phyloP scores from a whole-genome alignment of 2,329 filamentous ascomycete species.

The Westerdykella aurantiaca region DNA sequence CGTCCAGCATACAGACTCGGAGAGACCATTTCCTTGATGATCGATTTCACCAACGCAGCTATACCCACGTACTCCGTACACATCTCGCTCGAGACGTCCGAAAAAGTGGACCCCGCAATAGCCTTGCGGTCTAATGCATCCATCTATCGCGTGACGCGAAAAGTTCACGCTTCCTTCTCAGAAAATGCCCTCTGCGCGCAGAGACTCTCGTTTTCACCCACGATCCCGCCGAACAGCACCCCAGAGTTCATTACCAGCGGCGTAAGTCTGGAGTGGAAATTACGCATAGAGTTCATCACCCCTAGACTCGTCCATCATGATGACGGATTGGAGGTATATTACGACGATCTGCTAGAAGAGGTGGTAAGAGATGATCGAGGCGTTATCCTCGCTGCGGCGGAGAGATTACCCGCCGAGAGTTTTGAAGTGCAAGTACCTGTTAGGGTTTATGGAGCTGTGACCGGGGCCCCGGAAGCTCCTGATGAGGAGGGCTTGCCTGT shows the following conservation, averaged over 20 bases:
- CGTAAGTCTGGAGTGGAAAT: conserved; percentile 79
- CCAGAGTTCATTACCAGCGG: conserved; percentile 91
- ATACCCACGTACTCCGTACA: conserved; percentile 83
- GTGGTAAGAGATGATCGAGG: conserved; percentile 74
- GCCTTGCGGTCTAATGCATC: conserved; percentile 81
- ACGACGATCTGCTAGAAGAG: conserved; percentile 62
- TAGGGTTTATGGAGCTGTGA: conserved; percentile 63
- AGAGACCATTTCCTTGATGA: conserved; percentile 74
- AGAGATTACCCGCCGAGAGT: conserved; percentile 76
- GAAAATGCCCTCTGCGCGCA: conserved; percentile 79
- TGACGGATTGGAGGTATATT: conserved; percentile 24
- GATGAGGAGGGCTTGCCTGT: conserved; percentile 32
- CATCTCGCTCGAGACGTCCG: conserved; percentile 76
- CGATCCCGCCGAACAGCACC: conserved; percentile 76
- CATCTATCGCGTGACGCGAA: conserved; percentile 79
- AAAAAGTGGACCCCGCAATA: conserved; percentile 72
- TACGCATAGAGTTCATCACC: conserved; percentile 89
- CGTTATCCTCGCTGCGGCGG: conserved; percentile 68
- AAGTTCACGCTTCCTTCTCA: conserved; percentile 69
- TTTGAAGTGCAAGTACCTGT: conserved; percentile 86
- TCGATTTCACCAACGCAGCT: conserved; percentile 75
- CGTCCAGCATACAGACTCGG: conserved; percentile 84
- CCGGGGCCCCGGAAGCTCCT: conserved; percentile 32
- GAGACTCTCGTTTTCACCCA: conserved; percentile 71
- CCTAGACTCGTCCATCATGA: conserved; percentile 47